Evolutionary conservation across 495 filamentous ascomycete genomes (phyloP), one percentile per base, ranked within the genome.

Genomic region (Oidiodendron maius): DNA sequence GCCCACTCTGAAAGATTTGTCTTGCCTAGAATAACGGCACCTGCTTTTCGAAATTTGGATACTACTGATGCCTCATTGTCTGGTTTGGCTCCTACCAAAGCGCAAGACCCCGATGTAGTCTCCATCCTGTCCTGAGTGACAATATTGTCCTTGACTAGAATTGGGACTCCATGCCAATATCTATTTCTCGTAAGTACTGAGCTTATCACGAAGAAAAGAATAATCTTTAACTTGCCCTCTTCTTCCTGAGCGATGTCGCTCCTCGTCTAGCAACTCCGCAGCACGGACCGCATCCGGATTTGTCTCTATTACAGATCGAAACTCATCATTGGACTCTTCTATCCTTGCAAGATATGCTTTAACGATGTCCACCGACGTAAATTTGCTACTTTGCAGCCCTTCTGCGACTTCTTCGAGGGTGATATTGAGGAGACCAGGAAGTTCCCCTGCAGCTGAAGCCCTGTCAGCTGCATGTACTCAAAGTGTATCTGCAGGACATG

Each of bases 111-210:
- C 15, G 66, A 69, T 13, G 72, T 78, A 9, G 70, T 80, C 22
- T 66, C 60, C 59, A 80, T 66, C 4, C 37, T n/a, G 26, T 53
- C 45, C 22, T 37, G 44, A 11, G 52, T 53, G 1, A 36, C 52
- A 30, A 52, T 53, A 66, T 53, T 68, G 42, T 88, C 82, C 63
- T 88, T 88, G 51, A 87, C 74, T 15, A 86, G 62, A 62, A 87
- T 81, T 2, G 85, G 85, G 47, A 89, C 83, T 17, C 83, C 83
- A 59, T 89, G 84, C 1, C 88, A 70, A 4, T 76, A 75, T 24
- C 81, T 72, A 16, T 81, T 73, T 12, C 81, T 64, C 25, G 56
- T 67, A n/a, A n/a, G n/a, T n/a, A n/a, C n/a, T n/a, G n/a, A n/a
- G n/a, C n/a, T n/a, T n/a, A n/a, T n/a, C n/a, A n/a, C n/a, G n/a